phyloP scores from a whole-genome alignment of 495 filamentous ascomycete genomes.

The Daldinia loculata region DNA sequence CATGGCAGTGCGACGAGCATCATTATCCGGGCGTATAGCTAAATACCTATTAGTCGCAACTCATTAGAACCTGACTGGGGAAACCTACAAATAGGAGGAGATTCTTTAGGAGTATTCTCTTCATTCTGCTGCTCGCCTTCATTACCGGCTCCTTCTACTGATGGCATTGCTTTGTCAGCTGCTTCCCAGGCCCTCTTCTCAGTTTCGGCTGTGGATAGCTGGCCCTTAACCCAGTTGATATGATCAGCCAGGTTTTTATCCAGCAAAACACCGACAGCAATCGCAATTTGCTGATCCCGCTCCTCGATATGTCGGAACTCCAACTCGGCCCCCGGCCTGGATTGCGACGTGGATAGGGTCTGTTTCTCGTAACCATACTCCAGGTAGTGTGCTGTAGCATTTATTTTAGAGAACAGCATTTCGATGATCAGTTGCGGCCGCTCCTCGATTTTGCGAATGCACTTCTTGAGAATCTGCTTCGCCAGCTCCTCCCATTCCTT shows the following conservation, averaged over 20 bases:
- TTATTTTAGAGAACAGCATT: slow-evolving; percentile 93
- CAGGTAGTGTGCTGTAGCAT: slow-evolving; percentile 80
- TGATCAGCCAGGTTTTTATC: slow-evolving; percentile 77
- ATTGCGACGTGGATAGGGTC: slow-evolving; percentile 63
- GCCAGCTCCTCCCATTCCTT: slow-evolving; percentile 94
- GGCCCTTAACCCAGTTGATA: slow-evolving; percentile 81
- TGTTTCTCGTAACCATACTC: slow-evolving; percentile 91
- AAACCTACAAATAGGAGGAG: slow-evolving; percentile 58
- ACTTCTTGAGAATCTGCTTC: slow-evolving; percentile 77
- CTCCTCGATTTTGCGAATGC: slow-evolving; percentile 81
- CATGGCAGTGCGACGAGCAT: slow-evolving; percentile 74
- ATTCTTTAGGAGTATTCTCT: slow-evolving; percentile 49
- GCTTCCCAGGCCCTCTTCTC: slow-evolving; percentile 85
- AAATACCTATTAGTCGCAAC: slow-evolving; percentile 9
- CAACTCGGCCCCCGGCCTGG: slow-evolving; percentile 73
- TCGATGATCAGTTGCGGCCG: slow-evolving; percentile 86
- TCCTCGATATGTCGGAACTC: slow-evolving; percentile 77
- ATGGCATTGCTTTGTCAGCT: slow-evolving; percentile 64
- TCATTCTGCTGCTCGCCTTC: slow-evolving; percentile 51
- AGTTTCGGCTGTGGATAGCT: slow-evolving; percentile 69
- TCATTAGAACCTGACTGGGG: background rate
- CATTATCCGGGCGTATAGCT: slow-evolving; percentile 74
- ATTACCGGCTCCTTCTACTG: slow-evolving; percentile 39
- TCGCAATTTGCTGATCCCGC: slow-evolving; percentile 72
- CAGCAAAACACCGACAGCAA: slow-evolving; percentile 79